A percentile compares a stretch with the other conserved stretches of the same genome.
Evolutionary conservation across 768 basidiomycete genomes (phyloP).

Genomic region (Galerina marginata): DNA sequence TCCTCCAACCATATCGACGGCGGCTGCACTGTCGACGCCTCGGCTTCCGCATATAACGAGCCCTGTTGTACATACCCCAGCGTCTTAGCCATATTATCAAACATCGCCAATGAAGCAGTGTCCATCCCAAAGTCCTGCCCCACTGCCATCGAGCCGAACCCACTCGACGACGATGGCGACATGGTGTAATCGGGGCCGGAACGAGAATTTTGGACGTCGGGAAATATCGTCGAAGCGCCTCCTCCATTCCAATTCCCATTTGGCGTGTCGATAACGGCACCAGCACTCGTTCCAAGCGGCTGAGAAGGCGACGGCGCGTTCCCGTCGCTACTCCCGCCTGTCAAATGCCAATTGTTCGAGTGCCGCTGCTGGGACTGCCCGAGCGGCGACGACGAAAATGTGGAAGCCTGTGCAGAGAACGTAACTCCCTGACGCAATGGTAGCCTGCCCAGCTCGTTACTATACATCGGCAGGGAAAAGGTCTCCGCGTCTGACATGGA

Average conservation of each 20-base stretch:
- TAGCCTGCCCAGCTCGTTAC: constrained; percentile 60
- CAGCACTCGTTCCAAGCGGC: no score
- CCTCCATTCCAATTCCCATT: no score
- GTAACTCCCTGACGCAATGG: constrained; percentile 45
- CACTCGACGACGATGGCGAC: no score
- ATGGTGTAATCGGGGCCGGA: no score
- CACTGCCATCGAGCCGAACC: constrained; percentile 1
- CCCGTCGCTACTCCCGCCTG: neutral
- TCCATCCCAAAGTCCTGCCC: neutral
- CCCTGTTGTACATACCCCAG: neutral
- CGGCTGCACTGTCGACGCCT: no score
- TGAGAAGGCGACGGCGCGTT: no score
- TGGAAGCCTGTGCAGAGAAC: constrained; percentile 24
- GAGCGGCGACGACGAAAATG: neutral
- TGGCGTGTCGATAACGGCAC: no score
- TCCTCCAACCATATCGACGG: no score
- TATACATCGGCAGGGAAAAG: constrained; percentile 58
- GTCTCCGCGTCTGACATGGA: constrained; percentile 4
- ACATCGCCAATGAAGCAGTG: constrained; percentile 17
- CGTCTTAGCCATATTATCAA: constrained; percentile 26
- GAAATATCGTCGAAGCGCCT: no score
- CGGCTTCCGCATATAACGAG: no score
- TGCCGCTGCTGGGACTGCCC: constrained; percentile 2
- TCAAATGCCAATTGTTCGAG: constrained; percentile 13
- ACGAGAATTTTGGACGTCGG: no score